phyloP scores from a whole-genome alignment of 2,329 filamentous ascomycete species.

The Hirsutella minnesotensis region DNA sequence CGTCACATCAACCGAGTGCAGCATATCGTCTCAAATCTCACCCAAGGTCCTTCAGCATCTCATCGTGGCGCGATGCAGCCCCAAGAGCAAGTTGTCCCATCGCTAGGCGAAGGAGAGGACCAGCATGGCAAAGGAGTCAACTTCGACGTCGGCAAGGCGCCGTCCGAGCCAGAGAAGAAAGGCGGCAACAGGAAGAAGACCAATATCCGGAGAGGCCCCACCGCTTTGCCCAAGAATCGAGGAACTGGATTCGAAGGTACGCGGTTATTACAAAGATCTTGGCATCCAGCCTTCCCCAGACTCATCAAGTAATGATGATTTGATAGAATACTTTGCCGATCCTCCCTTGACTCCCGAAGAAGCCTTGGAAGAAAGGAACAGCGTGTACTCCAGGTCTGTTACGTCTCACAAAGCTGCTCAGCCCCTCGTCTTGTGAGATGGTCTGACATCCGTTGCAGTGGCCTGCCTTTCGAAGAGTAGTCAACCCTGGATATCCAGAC shows the following conservation, averaged over 20 bases:
- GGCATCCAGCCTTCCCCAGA: no score
- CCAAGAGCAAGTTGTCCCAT: no score
- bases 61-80: no score
- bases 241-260: conserved; percentile 60
- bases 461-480: conserved; percentile 45
- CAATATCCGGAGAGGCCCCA: conserved; percentile 21
- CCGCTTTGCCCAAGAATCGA: conserved; percentile 27
- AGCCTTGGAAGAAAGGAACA: conserved; percentile 46
- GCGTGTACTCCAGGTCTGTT: conserved; percentile 55
- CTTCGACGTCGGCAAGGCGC: neutral
- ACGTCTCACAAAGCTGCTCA: neutral
- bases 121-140: neutral
- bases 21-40: no score
- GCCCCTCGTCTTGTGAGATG: neutral
- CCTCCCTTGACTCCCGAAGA: conserved; percentile 63
- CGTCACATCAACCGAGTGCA: no score
- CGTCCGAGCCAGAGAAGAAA: conserved; percentile 5
- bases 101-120: neutral
- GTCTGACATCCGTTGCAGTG: conserved; percentile 22
- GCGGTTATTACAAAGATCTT: neutral
- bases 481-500: neutral
- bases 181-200: conserved; percentile 11
- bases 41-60: no score
- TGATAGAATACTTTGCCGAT: conserved; percentile 62
- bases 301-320: neutral